Percentiles rank a stretch among this genome's conserved stretches.
Evolutionary conservation across 805 yeast genomes (phyloP).

Genomic region (Ogataea thermomethanolica): DNA sequence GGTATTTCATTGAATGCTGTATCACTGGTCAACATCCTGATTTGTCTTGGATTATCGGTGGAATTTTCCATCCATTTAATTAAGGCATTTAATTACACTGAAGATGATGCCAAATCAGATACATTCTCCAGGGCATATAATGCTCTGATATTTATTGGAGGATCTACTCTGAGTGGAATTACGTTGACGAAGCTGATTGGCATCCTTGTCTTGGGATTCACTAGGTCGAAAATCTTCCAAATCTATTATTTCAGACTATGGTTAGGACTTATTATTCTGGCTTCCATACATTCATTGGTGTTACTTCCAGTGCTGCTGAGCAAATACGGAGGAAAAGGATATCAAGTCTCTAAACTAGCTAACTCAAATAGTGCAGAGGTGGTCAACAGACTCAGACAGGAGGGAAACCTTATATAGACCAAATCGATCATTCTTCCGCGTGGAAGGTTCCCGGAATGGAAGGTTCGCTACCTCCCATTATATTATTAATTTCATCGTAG

Average conservation of each 20-base stretch:
- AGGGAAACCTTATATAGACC: not conserved
- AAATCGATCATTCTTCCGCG: conserved; percentile 1
- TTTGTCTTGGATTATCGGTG: conserved; percentile 91
- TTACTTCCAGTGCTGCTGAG: conserved; percentile 75
- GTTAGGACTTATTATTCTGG: conserved; percentile 72
- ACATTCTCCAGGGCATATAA: conserved; percentile 40
- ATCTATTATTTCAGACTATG: conserved; percentile 95
- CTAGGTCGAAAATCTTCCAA: conserved; percentile 83
- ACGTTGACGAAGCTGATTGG: conserved; percentile 89
- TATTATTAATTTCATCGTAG: conserved; percentile 15
- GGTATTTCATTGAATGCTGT: conserved; percentile 82
- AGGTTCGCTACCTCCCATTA: conserved; percentile 12
- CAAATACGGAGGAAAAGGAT: conserved; percentile 57
- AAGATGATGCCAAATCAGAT: conserved; percentile 15
- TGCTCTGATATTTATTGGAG: conserved; percentile 78
- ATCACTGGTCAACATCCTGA: conserved; percentile 80
- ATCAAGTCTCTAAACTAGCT: conserved; percentile 26
- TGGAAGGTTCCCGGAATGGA: conserved; percentile 17
- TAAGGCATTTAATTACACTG: conserved; percentile 57
- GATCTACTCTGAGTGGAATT: conserved; percentile 86
- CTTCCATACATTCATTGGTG: conserved; percentile 73
- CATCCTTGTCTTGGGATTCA: conserved; percentile 79
- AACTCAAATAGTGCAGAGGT: conserved; percentile 25
- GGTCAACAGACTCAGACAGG: conserved; percentile 18
- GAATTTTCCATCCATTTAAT: conserved; percentile 91